Conservation (phyloP, 441 rosid genomes). For the Euphorbia celastroides region DNA sequence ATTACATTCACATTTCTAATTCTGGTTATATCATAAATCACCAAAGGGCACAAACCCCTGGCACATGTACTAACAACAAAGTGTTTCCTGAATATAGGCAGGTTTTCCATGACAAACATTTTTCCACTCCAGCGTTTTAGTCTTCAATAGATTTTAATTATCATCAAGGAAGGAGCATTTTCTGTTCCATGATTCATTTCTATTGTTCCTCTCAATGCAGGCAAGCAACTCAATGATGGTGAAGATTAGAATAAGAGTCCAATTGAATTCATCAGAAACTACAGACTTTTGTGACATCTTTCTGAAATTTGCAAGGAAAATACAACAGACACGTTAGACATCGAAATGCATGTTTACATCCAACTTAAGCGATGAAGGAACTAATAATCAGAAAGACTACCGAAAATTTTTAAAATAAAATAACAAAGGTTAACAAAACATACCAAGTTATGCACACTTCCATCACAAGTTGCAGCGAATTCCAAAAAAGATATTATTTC, state of each 20-base stretch:
- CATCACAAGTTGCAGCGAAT: conserved; percentile 59
- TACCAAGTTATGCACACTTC: conserved; percentile 61
- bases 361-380: conserved; percentile 11
- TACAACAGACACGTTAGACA: not conserved
- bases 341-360: conserved; percentile 5
- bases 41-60: not conserved
- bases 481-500: conserved; percentile 62
- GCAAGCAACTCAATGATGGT: not conserved
- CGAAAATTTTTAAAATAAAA: conserved; percentile 12
- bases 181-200: not conserved
- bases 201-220: not conserved
- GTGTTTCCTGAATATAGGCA: not conserved
- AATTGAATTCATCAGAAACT: not conserved
- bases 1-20: not conserved
- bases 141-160: not conserved
- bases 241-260: conserved; percentile 2
- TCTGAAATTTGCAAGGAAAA: not conserved
- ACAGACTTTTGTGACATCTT: not conserved
- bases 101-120: not conserved
- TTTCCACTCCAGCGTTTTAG: not conserved
- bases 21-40: not conserved
- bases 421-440: conserved; percentile 15
- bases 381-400: not conserved
- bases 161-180: not conserved
- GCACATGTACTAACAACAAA: not conserved